Evolutionary conservation across 2,329 filamentous ascomycete genomes (phyloP), one percentile per base, ranked within the genome.

Genomic region (Sphaerulina musiva): DNA sequence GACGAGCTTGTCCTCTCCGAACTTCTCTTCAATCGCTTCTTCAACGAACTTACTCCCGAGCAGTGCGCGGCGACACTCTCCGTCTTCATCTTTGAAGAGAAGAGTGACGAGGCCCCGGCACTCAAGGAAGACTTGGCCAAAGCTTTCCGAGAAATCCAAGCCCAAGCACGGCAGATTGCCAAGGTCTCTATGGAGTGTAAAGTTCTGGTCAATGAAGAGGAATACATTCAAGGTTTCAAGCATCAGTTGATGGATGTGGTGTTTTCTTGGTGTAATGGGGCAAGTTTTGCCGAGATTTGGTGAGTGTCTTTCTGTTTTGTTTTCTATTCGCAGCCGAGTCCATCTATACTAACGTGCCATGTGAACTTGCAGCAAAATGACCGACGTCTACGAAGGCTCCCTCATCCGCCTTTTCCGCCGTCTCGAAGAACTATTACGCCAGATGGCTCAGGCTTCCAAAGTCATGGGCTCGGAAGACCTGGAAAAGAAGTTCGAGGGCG

Each of bases 401-500:
- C 77, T 98, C 57, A 97, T 98, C 64, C 89, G 93, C 46, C 83
- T 96, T 39, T 98, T 98, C 82, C 87, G 93, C 51, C 87, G 93
- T 17, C 78, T 98, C 32, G 93, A 98, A 73, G 93, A 98, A 74
- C 78, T 96, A 54, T 78, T 98, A 36, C 83, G 93, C 62, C 93
- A 98, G 72, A 95, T 97, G 81, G 92, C 87, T 12, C 88, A 97
- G 74, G 93, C 92, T 23, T 83, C 88, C 61, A 97, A 96, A 75
- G 92, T 96, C 59, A 98, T 98, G 93, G 93, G 93, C 66, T 96
- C 87, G 69, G 89, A 95, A 58, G 93, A 97, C 66, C 77, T 98
- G 53, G 87, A 91, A 67, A 81, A 85, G 69, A 96, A 95, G 74
- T 98, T 98, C 68, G 91, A 95, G 67, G 81, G 84, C 62, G 86